These are phyloP conservation scores for Trichoderma harzianum DNA, from an alignment of 2,329 filamentous ascomycete species.

Conservation along the genomic window DNA sequence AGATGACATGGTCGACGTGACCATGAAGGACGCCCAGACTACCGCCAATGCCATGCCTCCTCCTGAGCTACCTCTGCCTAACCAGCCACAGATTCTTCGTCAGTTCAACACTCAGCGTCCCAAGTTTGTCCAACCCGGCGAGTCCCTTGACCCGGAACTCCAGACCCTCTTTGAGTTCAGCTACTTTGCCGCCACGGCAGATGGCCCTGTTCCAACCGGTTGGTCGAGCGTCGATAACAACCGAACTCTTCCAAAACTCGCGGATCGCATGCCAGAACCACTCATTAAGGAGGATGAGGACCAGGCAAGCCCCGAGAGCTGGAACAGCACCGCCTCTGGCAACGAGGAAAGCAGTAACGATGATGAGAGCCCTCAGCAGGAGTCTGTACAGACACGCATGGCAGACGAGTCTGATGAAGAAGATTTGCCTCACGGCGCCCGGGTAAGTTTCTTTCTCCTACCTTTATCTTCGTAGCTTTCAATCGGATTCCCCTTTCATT, in stretches of 20 bases:
- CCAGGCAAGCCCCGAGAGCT: slow-evolving; percentile 47
- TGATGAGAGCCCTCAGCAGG: slow-evolving; percentile 41
- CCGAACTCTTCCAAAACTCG: slow-evolving; percentile 53
- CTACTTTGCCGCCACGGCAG: slow-evolving; percentile 54
- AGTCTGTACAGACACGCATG: slow-evolving; percentile 50
- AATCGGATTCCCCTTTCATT: background rate
- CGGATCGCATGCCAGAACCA: slow-evolving; percentile 43
- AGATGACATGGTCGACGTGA: slow-evolving; percentile 86
- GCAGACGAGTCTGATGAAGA: slow-evolving; percentile 57
- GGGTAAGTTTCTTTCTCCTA: slow-evolving; percentile 24
- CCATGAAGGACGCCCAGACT: slow-evolving; percentile 64
- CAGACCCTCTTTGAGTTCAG: slow-evolving; percentile 75
- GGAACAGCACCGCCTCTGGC: slow-evolving; percentile 46
- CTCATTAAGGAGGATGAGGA: slow-evolving; percentile 42
- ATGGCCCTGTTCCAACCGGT: slow-evolving; percentile 64
- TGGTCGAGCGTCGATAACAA: slow-evolving; percentile 62
- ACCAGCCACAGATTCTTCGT: slow-evolving; percentile 36
- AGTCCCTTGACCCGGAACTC: slow-evolving; percentile 59
- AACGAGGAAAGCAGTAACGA: slow-evolving; percentile 52
- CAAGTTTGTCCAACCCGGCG: slow-evolving; percentile 50
- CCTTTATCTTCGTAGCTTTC: background rate
- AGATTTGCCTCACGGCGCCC: slow-evolving; percentile 23
- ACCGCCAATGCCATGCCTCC: slow-evolving; percentile 20
- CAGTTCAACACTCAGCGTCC: slow-evolving; percentile 50
- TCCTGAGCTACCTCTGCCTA: slow-evolving; percentile 17